Base-by-base conservation (phyloP, 805 yeast species). In the Candida tibetensis region DNA sequence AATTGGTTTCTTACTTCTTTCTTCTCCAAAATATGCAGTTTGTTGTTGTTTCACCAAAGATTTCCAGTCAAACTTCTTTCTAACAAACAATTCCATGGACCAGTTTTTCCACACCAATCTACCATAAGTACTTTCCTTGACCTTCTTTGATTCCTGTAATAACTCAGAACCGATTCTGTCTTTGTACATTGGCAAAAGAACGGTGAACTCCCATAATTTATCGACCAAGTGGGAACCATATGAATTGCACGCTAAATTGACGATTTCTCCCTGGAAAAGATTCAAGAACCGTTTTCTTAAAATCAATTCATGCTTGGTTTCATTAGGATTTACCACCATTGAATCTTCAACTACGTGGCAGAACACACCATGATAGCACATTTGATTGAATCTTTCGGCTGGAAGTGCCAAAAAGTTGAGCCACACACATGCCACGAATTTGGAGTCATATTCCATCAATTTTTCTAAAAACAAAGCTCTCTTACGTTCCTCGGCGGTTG, bases 21-120 rank as follows among this genome's bases (percentile, higher is more conserved):
- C 40, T 16, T 42, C 56, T 7, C 58, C 60, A 29, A 42, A 53
- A 37, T 52, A 66, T 26, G 56, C 67, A 30, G 50, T 51, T 40
- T 64, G 71, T 30, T 69, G 73, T 28, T 60, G 58, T 41, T 78
- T 85, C 13, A 82, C 71, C 27, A 76, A 47, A 12, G 71, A 47
- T 61, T 84, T 86, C 98, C 98, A 91, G 53, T 89, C 96, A 53
- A 70, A 77, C 58, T 81, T 76, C 61, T 81, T 81, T 55, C 95
- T 73, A 8, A 67, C 56, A 52, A 79, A 91, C 50, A 81, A 63
- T 57, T 93, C 98, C 82, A 91, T 74, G 21, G 76, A 66, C 97
- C 97, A 93, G 59, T 91, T 91, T 58, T 83, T 86, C 98, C 97
- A 93, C 1, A 93, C 98, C 51, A 80, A 74, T 55, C 82, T 78